Percentiles rank a stretch among this genome's conserved stretches.
Conservation (phyloP, 495 filamentous ascomycete genomes). For the Haplographium delicatum region DNA sequence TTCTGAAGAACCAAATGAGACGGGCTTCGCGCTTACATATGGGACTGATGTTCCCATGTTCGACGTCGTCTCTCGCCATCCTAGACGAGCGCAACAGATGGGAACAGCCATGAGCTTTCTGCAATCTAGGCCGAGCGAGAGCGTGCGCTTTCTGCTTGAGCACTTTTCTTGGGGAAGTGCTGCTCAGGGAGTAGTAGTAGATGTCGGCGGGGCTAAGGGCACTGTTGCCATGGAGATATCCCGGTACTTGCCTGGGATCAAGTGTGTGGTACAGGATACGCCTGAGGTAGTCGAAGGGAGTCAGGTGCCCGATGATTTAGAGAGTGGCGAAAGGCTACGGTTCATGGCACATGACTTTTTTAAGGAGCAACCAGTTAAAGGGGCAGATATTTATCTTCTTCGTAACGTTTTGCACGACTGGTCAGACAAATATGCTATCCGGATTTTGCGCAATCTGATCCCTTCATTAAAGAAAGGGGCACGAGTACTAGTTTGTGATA, state of each 20-base stretch:
- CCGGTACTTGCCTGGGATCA: conserved; percentile 24
- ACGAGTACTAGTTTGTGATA: conserved; percentile 43
- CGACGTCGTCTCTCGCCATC: too few species aligned
- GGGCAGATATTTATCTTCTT: conserved; percentile 50
- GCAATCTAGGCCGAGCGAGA: conserved; percentile 17
- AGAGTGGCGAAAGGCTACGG: conserved; percentile 32
- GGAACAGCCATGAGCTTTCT: neutral
- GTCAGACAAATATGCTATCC: conserved; percentile 35
- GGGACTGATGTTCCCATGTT: neutral
- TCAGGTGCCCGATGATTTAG: conserved; percentile 27
- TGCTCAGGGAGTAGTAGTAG: conserved; percentile 29
- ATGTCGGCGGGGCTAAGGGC: conserved; percentile 32
- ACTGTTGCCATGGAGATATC: conserved; percentile 25
- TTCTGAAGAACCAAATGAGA: conserved; percentile 23
- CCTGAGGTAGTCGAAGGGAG: conserved; percentile 27
- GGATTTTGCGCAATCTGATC: conserved; percentile 38
- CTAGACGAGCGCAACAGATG: neutral
- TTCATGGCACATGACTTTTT: conserved; percentile 48
- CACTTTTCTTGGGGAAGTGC: conserved; percentile 28
- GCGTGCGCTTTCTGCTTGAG: conserved; percentile 20
- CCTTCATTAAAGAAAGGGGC: conserved; percentile 35
- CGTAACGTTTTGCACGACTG: conserved; percentile 52
- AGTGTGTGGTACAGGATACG: conserved; percentile 35
- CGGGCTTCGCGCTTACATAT: conserved; percentile 9
- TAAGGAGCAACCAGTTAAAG: conserved; percentile 37